Base-by-base conservation (phyloP, 257 asterid genomes). In the Gentiana macrophylla region DNA sequence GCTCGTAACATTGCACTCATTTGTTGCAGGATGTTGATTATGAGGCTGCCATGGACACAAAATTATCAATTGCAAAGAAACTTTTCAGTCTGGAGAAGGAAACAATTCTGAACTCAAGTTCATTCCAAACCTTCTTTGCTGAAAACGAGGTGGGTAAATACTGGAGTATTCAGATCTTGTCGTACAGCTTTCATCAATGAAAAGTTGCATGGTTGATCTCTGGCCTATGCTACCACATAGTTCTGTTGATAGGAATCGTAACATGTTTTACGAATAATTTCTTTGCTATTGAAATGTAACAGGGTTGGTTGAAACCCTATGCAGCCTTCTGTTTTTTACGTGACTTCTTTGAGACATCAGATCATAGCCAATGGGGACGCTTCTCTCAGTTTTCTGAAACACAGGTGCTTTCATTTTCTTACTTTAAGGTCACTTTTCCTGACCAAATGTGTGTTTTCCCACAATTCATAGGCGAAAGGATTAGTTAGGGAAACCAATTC, bases 341-440 rank as follows among this genome's bases (percentile, higher is more conserved):
- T 47, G 95, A 91, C 76, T 87, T 91, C 71, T 91, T 91, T 56
- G 97, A 91, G 81, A 87, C 98, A 52, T 84, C 97, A n/a, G 94
- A 91, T 58, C 95, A 70, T 78, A 83, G 85, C 70, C 97, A 87
- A 70, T 91, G 98, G 98, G 98, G 98, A 5, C 75, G 94, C 57
- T 87, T 79, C 68, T 84, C 98, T 60, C 47, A 55, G 15, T 85
- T 83, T 67, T 66, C 94, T n/a, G 58, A 80, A 53, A 80, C 76
- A 13, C 88, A 85, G 93, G 98, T 84, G 44, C 53, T 35, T 62
- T 7, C 32, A n/a, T 56, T 41, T 41, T 41, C 46, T 32, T 51
- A 32, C 49, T 53, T 61, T 57, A 7, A 15, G 60, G 38, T 37
- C 24, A 24, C 24, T 24, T 24, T 35, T 57, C 38, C 3, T 50